A percentile compares a stretch with the other conserved stretches of the same genome.
Conservation (phyloP, 2,329 filamentous ascomycete species). For the Claviceps sp. region DNA sequence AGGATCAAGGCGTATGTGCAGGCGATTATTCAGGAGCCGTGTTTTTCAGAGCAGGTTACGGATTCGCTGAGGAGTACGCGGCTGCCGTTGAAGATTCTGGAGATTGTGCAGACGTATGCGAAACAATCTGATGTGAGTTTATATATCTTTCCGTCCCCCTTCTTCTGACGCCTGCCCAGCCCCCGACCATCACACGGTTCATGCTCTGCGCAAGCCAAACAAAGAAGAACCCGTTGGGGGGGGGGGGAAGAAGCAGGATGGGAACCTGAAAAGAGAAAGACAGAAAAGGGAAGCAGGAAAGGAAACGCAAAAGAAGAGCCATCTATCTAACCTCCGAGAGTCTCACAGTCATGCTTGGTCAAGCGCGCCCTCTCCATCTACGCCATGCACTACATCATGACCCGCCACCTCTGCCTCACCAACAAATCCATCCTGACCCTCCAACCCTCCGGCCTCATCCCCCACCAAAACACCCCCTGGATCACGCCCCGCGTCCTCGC, state of each 20-base stretch:
- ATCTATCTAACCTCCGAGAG: neutral
- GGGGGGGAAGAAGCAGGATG: neutral
- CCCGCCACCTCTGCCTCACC: constrained; percentile 40
- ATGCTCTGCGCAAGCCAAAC: neutral
- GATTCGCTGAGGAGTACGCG: constrained; percentile 29
- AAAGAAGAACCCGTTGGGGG: neutral
- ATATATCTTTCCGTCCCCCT: neutral
- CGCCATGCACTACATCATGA: constrained; percentile 43
- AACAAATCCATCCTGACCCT: constrained; percentile 27
- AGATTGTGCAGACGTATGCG: constrained; percentile 34
- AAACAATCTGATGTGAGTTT: constrained; percentile 28
- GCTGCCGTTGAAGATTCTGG: constrained; percentile 32
- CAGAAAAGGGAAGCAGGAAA: neutral
- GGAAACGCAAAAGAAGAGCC: neutral
- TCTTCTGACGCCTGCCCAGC: too few species aligned
- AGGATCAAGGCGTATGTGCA: constrained; percentile 35
- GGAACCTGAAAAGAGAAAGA: too few species aligned
- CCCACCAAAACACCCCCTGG: constrained; percentile 25
- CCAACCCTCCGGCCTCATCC: constrained; percentile 27
- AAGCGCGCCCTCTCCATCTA: constrained; percentile 40
- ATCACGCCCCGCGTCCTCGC: constrained; percentile 41
- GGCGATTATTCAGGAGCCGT: constrained; percentile 32
- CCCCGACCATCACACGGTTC: neutral
- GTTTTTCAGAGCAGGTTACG: constrained; percentile 37
- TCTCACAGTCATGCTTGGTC: constrained; percentile 31